phyloP scores from a whole-genome alignment of 768 basidiomycete genomes.

The Chalciporus pseudorubinellus region DNA sequence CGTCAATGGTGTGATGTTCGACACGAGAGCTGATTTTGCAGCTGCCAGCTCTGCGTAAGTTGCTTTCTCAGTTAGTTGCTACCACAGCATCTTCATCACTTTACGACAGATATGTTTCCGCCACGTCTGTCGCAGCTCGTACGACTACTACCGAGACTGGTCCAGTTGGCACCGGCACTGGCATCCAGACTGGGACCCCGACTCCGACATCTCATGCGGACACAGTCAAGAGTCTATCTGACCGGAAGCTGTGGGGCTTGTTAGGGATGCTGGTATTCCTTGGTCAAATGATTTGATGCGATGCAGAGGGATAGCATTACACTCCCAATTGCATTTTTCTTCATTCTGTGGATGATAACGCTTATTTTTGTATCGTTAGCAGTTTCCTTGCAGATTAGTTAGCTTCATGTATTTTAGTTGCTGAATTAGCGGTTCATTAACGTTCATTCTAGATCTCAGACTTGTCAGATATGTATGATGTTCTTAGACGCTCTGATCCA shows the following conservation, averaged over 20 bases:
- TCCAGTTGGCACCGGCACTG: conserved; percentile 34
- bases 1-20: conserved; percentile 52
- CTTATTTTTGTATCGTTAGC: conserved; percentile 1
- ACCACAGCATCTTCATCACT: not conserved
- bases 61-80: too few species aligned
- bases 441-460: too few species aligned
- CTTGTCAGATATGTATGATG: too few species aligned
- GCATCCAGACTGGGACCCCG: not conserved
- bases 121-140: conserved; percentile 44
- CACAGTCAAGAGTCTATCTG: not conserved
- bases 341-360: not conserved
- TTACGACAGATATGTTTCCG: conserved; percentile 37
- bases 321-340: too few species aligned
- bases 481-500: too few species aligned
- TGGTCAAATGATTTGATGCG: conserved; percentile 11
- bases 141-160: conserved; percentile 38
- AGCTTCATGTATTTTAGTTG: not conserved
- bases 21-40: conserved; percentile 38
- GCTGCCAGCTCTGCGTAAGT: conserved; percentile 57
- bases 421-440: not conserved
- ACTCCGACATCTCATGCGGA: not conserved
- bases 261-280: conserved; percentile 1
- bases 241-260: conserved; percentile 7
- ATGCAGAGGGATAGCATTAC: too few species aligned
- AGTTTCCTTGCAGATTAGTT: not conserved